These are phyloP conservation scores for Neostapfia colusana DNA, from an alignment of 176 grass and related monocot species.

Conservation along the genomic window DNA sequence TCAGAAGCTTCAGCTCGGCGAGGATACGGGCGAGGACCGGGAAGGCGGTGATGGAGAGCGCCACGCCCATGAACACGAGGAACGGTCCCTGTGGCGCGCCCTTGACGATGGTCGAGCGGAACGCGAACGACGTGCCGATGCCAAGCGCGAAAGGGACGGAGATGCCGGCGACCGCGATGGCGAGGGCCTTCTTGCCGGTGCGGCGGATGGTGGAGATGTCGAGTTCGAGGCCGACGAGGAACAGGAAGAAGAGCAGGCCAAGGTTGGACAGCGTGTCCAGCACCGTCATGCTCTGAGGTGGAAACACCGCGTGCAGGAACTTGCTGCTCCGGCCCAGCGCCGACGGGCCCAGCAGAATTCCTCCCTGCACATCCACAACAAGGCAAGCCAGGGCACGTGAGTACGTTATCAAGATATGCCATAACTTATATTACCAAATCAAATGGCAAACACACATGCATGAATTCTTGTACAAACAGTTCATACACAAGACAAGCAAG, in stretches of 20 bases:
- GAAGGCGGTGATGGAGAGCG: conserved; percentile 83
- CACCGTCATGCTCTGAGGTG: conserved; percentile 57
- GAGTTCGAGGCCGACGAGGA: conserved; percentile 79
- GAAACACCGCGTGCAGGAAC: conserved; percentile 65
- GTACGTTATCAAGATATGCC: not conserved
- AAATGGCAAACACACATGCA: not conserved
- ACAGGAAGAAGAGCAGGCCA: conserved; percentile 78
- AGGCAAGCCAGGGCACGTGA: not conserved
- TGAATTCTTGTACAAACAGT: not conserved
- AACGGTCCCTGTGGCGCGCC: conserved; percentile 38
- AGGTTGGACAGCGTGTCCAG: conserved; percentile 76
- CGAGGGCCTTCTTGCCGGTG: conserved; percentile 57
- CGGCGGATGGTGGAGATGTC: conserved; percentile 65
- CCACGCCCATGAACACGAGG: conserved; percentile 82
- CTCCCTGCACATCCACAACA: conserved; percentile 51
- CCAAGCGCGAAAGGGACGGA: conserved; percentile 58
- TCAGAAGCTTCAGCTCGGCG: conserved; percentile 72
- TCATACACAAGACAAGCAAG: too few relatives aligned
- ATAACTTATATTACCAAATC: not conserved
- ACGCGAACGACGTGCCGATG: conserved; percentile 55
- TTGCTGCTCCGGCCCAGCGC: conserved; percentile 72
- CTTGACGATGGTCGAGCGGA: conserved; percentile 59
- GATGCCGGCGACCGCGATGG: conserved; percentile 59
- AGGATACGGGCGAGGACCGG: conserved; percentile 73
- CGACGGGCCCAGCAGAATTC: conserved; percentile 67